A percentile compares a stretch with the other conserved stretches of the same genome.
Evolutionary conservation across 2,329 filamentous ascomycete genomes (phyloP).

Genomic region (Pestalotiopsis sp.): DNA sequence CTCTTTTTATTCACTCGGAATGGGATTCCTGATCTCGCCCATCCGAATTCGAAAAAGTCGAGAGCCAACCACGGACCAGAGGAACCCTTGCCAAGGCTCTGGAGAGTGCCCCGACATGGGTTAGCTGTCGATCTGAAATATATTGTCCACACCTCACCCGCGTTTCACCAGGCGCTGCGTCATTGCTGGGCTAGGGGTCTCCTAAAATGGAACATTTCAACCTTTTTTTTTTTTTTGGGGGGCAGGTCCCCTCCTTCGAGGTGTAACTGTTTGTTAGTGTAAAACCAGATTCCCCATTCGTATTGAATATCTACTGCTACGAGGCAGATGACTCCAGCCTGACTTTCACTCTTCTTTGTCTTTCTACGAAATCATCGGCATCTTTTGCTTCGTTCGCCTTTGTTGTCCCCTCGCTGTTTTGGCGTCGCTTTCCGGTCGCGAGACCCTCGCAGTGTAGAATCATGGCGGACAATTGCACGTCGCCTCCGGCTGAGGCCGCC

Average conservation of each 20-base stretch:
- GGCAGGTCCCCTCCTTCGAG: not conserved
- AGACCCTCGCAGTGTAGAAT: not conserved
- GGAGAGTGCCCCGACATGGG: not conserved
- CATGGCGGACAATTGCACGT: slow-evolving; percentile 37
- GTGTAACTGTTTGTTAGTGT: not conserved
- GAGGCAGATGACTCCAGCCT: not conserved
- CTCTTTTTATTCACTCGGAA: not conserved
- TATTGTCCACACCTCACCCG: not conserved
- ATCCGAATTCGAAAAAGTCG: not conserved
- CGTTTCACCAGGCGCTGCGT: slow-evolving; percentile 11
- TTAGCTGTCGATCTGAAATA: slow-evolving; percentile 2
- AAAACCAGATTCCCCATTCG: not conserved
- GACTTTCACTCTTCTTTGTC: not conserved
- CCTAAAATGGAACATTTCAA: not conserved
- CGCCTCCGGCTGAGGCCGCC: slow-evolving; percentile 36
- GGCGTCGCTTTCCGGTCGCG: not conserved
- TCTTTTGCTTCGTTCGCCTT: not conserved
- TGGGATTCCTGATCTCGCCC: not conserved
- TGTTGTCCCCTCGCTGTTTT: too few relatives aligned
- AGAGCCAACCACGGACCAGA: not conserved
- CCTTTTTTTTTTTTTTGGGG: not conserved
- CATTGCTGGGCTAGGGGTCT: slow-evolving; percentile 1
- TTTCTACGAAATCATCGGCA: not conserved
- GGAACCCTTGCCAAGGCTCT: not conserved
- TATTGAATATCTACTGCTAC: not conserved